Evolutionary conservation across 2,329 filamentous ascomycete genomes (phyloP), one percentile per base, ranked within the genome.

Genomic region (Diaporthe vexans): DNA sequence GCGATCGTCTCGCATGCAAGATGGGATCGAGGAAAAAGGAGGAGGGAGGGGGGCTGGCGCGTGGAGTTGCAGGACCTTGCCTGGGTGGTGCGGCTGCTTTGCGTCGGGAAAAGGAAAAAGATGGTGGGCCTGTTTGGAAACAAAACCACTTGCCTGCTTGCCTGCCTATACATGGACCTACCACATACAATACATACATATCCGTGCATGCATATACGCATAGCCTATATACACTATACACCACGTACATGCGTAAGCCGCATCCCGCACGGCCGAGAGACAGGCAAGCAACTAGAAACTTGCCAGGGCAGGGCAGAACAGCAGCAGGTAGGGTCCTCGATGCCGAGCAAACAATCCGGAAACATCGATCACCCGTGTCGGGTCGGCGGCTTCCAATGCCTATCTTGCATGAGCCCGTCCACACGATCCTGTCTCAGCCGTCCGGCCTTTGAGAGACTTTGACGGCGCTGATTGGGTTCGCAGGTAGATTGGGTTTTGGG

Each of bases 341-440:
- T 68, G 69, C 46, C 40, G 63, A 46, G 40, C 68, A 51, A 51
- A 46, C 54, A 71, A 57, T 37, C 21, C 24, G 54, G 54, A 51
- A 73, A 51, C 43, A 57, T 35, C 35, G n/a, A 43, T 48, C 61
- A 59, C 46, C 63, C 43, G 29, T 26, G 43, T 35, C 35, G 70
- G 48, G 33, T 61, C 65, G 65, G 37, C 65, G 54, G 46, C 46
- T 63, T 46, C 56, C 43, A 67, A 48, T 63, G 56, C 65, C 72
- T 73, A 46, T 57, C 65, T 73, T 59, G 72, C 72, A 63, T 71
- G 46, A 37, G 56, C 57, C 69, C 46, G 33, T 40, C 56, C 24
- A 73, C 65, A 59, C 68, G 48, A 71, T 70, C 40, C 48, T 73
- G 72, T 73, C 72, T 73, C 65, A 63, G 56, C 56, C 56, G 58